phyloP scores from a whole-genome alignment of 2,329 filamentous ascomycete species.

The Fusarium citri region DNA sequence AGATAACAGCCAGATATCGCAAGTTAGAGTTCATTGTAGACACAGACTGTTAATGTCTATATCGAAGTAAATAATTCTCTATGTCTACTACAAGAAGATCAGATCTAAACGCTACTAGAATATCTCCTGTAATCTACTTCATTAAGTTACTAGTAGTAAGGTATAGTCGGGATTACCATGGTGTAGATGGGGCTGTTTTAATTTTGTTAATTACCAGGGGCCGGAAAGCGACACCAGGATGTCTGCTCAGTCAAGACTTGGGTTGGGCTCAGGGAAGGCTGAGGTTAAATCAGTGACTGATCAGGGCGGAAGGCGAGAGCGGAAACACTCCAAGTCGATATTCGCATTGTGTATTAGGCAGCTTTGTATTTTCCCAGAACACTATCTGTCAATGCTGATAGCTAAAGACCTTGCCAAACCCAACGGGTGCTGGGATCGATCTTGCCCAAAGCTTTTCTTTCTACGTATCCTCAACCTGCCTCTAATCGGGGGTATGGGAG shows the following conservation, averaged over 20 bases:
- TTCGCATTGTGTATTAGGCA: not conserved
- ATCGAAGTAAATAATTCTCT: too few species aligned
- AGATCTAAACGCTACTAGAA: too few species aligned
- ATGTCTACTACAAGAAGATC: rapidly evolving
- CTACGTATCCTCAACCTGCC: not conserved
- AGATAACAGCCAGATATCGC: not conserved
- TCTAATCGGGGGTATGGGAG: not conserved
- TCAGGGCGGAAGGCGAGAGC: not conserved
- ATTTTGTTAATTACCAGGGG: not conserved
- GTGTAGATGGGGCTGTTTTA: not conserved
- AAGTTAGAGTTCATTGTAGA: not conserved
- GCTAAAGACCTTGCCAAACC: not conserved
- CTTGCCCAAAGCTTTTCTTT: not conserved
- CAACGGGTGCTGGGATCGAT: not conserved
- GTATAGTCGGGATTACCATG: not conserved
- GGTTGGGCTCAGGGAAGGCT: not conserved
- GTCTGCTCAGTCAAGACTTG: not conserved
- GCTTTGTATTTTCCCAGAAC: too few species aligned
- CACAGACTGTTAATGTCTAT: not conserved
- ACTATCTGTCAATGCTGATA: rapidly evolving
- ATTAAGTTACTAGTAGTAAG: too few species aligned
- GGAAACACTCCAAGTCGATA: not conserved
- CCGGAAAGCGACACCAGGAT: not conserved
- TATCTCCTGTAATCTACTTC: too few species aligned
- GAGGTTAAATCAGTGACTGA: not conserved